Evolutionary conservation across 805 yeast genomes (phyloP).

Genomic region (Cyberlindnera nakhonratchasimensis): DNA sequence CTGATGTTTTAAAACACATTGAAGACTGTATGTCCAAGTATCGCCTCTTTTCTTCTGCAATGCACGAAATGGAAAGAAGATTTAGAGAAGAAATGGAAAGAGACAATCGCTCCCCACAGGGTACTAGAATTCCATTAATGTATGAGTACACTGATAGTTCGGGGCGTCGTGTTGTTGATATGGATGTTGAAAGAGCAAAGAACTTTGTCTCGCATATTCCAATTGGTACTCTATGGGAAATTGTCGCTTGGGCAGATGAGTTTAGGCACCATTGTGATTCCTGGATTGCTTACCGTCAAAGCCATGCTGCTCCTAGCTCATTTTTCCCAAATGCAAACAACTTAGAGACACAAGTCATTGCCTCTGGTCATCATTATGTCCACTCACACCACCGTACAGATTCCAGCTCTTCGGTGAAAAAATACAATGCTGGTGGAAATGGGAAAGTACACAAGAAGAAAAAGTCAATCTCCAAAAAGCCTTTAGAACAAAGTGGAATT

Average conservation of each 20-base stretch:
- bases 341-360: not conserved
- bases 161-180: not conserved
- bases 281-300: slow-evolving; percentile 2
- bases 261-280: not conserved
- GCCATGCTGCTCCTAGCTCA: not conserved
- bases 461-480: slow-evolving; percentile 1
- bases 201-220: slow-evolving; percentile 5
- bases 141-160: slow-evolving; percentile 2
- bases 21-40: slow-evolving; percentile 14
- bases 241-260: slow-evolving; percentile 5
- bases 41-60: slow-evolving; percentile 12
- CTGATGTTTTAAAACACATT: slow-evolving; percentile 9
- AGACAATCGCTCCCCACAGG: not conserved
- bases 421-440: not conserved
- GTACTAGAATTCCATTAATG: not conserved
- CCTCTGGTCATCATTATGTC: not conserved
- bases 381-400: not conserved
- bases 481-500: slow-evolving; percentile 6
- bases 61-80: slow-evolving; percentile 21
- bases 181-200: slow-evolving; percentile 6
- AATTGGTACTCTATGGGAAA: not conserved
- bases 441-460: slow-evolving; percentile 6
- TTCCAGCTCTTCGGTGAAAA: not conserved
- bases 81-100: slow-evolving; percentile 14
- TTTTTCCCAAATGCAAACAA: not conserved